These are phyloP conservation scores for Chaetomium globosum DNA, from an alignment of 2,329 filamentous ascomycete species.

Conservation along the genomic window DNA sequence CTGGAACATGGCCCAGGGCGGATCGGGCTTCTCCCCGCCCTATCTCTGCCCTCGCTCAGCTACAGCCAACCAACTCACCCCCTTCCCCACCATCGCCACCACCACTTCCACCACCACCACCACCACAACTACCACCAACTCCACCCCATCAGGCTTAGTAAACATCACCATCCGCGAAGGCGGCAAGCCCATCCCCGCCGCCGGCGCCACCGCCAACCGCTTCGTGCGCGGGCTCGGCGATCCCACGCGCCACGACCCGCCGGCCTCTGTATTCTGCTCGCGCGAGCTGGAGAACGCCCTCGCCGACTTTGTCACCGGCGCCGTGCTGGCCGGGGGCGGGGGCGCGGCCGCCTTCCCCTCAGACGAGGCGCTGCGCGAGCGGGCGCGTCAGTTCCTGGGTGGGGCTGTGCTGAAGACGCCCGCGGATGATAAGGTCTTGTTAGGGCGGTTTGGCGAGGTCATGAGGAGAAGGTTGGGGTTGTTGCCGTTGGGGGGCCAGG, in stretches of 20 bases:
- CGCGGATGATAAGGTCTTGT: constrained; percentile 56
- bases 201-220: constrained; percentile 51
- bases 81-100: constrained; percentile 35
- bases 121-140: background rate
- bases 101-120: background rate
- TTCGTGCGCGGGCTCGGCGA: constrained; percentile 49
- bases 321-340: constrained; percentile 42
- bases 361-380: constrained; percentile 51
- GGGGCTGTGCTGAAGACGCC: constrained; percentile 42
- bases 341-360: constrained; percentile 47
- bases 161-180: constrained; percentile 41
- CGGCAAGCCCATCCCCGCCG: constrained; percentile 49
- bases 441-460: constrained; percentile 58
- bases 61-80: constrained; percentile 39
- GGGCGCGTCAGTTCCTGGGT: constrained; percentile 53
- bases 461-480: constrained; percentile 43
- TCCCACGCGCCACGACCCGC: constrained; percentile 49
- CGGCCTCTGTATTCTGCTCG: constrained; percentile 59
- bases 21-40: constrained; percentile 59
- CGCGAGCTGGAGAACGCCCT: constrained; percentile 61
- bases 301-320: constrained; percentile 50
- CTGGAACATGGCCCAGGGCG: constrained; percentile 56
- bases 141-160: constrained; percentile 26
- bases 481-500: background rate
- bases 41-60: constrained; percentile 56